Percentiles rank a stretch among this genome's conserved stretches.
phyloP scores from a whole-genome alignment of 352 stramenopile species.

The Phytopythium ostracodes region DNA sequence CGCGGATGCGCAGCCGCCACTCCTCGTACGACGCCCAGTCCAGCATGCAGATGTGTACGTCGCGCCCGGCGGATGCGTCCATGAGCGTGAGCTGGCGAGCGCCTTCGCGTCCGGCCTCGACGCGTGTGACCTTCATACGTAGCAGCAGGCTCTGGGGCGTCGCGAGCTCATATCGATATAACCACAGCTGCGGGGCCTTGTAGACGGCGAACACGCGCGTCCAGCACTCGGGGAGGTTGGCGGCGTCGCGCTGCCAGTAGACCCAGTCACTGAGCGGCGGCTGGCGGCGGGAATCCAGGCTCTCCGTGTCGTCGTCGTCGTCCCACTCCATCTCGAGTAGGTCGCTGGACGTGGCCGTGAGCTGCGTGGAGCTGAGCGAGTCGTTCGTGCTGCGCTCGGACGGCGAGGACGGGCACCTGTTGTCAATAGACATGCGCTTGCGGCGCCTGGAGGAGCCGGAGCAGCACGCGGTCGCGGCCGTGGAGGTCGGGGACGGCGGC shows the following conservation, averaged over 20 bases:
- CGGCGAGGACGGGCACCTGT: constrained; percentile 2
- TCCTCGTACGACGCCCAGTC: constrained; percentile 13
- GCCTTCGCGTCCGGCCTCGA: constrained; percentile 11
- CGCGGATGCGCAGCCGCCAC: constrained; percentile 5
- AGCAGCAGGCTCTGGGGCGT: constrained; percentile 28
- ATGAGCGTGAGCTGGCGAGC: constrained; percentile 20
- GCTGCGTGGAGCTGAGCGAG: constrained; percentile 33
- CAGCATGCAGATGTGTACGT: constrained; percentile 24
- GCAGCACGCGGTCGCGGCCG: background rate
- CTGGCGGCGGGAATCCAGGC: constrained; percentile 5
- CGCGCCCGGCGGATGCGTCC: constrained; percentile 3
- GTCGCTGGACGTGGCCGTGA: constrained; percentile 26
- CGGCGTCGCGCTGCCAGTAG: constrained; percentile 37
- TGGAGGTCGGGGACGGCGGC: background rate
- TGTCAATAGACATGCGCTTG: background rate
- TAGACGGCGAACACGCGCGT: constrained; percentile 48
- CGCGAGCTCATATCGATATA: constrained; percentile 42
- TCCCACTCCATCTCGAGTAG: constrained; percentile 15
- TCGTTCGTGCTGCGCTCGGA: constrained; percentile 16
- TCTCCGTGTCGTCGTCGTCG: constrained; percentile 5
- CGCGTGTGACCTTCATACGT: constrained; percentile 16
- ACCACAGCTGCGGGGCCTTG: constrained; percentile 23
- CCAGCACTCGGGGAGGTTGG: constrained; percentile 35
- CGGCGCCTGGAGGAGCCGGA: background rate
- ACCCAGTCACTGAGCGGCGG: constrained; percentile 34